Evolutionary conservation across 441 rosid genomes (phyloP).

Genomic region (Bruguiera hainesii): DNA sequence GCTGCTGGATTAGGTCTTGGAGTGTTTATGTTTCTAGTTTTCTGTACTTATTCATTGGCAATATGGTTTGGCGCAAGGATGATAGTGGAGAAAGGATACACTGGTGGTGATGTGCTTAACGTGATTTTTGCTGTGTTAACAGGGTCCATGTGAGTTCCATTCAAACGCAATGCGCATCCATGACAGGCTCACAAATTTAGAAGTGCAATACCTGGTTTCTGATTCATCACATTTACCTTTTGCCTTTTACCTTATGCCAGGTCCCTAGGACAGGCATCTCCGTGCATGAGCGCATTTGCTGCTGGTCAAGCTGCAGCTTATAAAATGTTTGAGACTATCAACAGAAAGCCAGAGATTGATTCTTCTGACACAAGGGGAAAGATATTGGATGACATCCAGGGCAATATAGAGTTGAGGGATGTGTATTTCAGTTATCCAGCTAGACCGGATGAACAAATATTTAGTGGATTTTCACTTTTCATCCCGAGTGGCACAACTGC

Average conservation of each 20-base stretch:
- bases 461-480: conserved; percentile 49
- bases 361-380: conserved; percentile 41
- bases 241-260: conserved; percentile 16
- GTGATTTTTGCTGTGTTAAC: conserved; percentile 54
- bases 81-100: conserved; percentile 53
- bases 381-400: conserved; percentile 40
- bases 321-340: conserved; percentile 67
- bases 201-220: neutral
- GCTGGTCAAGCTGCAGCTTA: conserved; percentile 69
- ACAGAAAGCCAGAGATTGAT: conserved; percentile 58
- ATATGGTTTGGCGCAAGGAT: conserved; percentile 60
- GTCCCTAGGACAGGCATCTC: conserved; percentile 69
- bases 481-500: conserved; percentile 45
- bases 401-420: conserved; percentile 48
- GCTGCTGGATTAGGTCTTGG: conserved; percentile 60
- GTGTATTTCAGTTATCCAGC: conserved; percentile 51
- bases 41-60: conserved; percentile 54
- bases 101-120: conserved; percentile 49
- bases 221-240: neutral
- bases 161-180: neutral
- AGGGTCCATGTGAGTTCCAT: conserved; percentile 58
- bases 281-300: conserved; percentile 52
- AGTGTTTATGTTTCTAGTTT: conserved; percentile 25
- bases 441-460: conserved; percentile 54
- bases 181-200: neutral